Evolutionary conservation across 2,329 filamentous ascomycete species (phyloP).

Genomic region (Didymella arachidicola): DNA sequence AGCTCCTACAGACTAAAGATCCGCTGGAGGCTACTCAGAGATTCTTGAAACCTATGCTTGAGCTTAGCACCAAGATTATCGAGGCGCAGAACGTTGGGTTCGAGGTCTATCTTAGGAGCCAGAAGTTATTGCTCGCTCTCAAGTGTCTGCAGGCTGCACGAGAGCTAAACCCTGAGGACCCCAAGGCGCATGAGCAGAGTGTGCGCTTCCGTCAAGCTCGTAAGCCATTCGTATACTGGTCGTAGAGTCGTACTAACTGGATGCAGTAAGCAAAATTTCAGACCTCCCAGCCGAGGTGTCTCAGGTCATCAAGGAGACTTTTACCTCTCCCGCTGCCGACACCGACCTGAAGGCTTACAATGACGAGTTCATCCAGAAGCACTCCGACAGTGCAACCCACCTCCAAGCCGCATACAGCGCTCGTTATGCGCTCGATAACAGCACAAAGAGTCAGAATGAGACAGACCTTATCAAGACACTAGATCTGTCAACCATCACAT

Average conservation of each 20-base stretch:
- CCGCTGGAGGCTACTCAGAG: conserved; percentile 88
- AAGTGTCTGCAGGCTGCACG: conserved; percentile 81
- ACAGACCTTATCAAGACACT: conserved; percentile 69
- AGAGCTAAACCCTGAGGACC: conserved; percentile 71
- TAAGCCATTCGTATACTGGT: conserved; percentile 34
- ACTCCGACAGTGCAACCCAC: conserved; percentile 69
- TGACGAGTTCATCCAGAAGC: conserved; percentile 67
- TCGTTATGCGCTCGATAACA: conserved; percentile 65
- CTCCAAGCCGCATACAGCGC: conserved; percentile 69
- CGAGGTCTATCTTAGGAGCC: conserved; percentile 84
- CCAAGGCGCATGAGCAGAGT: conserved; percentile 77
- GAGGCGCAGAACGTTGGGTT: conserved; percentile 86
- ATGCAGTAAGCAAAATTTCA: conserved; percentile 46
- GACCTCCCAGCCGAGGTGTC: conserved; percentile 70
- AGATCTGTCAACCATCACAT: conserved; percentile 58
- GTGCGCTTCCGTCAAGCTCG: conserved; percentile 71
- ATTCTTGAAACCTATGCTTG: conserved; percentile 80
- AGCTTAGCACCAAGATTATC: conserved; percentile 81
- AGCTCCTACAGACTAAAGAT: conserved; percentile 80
- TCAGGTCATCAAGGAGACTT: conserved; percentile 73
- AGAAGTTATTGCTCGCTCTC: conserved; percentile 86
- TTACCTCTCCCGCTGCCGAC: conserved; percentile 65
- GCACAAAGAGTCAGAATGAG: conserved; percentile 65
- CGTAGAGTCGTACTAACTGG: conserved; percentile 5
- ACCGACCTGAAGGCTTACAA: conserved; percentile 70